Evolutionary conservation across 176 grass and related monocot species (phyloP), one percentile per base, ranked within the genome.

Genomic region (Musa itinerans): DNA sequence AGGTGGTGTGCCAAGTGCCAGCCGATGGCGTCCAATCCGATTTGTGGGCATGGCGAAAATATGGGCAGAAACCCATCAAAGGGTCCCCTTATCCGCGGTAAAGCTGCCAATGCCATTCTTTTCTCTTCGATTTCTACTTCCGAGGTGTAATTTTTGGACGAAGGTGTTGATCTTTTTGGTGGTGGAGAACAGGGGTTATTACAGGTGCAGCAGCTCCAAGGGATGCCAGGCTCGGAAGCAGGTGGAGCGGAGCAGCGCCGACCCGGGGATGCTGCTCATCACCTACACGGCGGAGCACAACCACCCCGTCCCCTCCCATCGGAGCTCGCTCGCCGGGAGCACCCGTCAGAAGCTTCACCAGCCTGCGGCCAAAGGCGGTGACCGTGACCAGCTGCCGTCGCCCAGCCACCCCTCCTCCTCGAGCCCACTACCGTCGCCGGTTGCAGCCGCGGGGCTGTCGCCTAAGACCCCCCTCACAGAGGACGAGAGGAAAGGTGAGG

Each of bases 41-140:
- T 84, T 77, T 88, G 58, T 98, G 94, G 94, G 90, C 94, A 25
- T 98, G 94, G 94, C 86, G 94, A 29, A 98, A 98, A 81, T 98
- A 98, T 34, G 94, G 94, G 23, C 94, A 98, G 79, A 98, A 98
- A 82, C 94, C 90, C 69, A 98, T 98, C 84, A 98, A 98, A 50
- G 94, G 94, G 19, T 98, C 94, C 25, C 94, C 94, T 82, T 93
- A 89, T 85, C 94, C 94, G 1, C 84, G 93, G 93, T 92, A 89
- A 78, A 23, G 63, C 22, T 22, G 21, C 22, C 16, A 3, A 23
- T 2, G 0, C 22, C 63, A 20, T 65, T 24, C 10, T 23, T 23
- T 11, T 24, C 22, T 26, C 22, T 24, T 65, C 63, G 20, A 23
- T 20, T 10, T 65, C 20, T 65, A 10, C 22, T 20, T 23, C 19